Evolutionary conservation across 176 grass and related monocot species (phyloP).

Genomic region (Rhipidocladum racemiflorum): DNA sequence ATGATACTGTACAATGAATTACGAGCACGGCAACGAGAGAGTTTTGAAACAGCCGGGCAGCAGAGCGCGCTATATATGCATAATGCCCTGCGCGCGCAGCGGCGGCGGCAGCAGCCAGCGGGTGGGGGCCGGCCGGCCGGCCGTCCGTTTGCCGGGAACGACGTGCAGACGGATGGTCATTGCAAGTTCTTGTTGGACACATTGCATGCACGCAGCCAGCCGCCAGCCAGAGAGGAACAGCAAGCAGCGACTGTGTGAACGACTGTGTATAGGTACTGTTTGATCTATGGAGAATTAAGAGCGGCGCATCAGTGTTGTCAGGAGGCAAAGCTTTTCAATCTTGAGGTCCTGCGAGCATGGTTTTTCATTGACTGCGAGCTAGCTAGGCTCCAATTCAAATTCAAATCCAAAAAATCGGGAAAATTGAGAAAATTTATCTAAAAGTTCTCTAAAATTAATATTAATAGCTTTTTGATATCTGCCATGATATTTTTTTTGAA

Average conservation of each 20-base stretch:
- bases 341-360: not conserved
- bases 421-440: no score
- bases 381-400: no score
- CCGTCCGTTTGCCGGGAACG: not conserved
- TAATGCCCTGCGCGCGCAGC: not conserved
- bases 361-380: not conserved
- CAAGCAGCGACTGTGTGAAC: not conserved
- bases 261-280: not conserved
- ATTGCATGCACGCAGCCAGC: not conserved
- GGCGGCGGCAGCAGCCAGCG: not conserved
- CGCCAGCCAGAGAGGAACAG: not conserved
- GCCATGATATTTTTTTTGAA: no score
- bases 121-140: not conserved
- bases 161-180: not conserved
- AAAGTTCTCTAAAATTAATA: no score
- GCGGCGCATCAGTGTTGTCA: not conserved
- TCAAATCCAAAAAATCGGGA: no score
- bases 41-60: not conserved
- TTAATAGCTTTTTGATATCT: no score
- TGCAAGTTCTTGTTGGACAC: not conserved
- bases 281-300: not conserved
- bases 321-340: not conserved
- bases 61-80: not conserved
- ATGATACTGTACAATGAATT: no score
- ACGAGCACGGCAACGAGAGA: slow-evolving; percentile 20